Percentiles rank a stretch among this genome's conserved stretches.
Evolutionary conservation across 139 green algal genomes (phyloP).

Genomic region (Klebsormidium nitens): DNA sequence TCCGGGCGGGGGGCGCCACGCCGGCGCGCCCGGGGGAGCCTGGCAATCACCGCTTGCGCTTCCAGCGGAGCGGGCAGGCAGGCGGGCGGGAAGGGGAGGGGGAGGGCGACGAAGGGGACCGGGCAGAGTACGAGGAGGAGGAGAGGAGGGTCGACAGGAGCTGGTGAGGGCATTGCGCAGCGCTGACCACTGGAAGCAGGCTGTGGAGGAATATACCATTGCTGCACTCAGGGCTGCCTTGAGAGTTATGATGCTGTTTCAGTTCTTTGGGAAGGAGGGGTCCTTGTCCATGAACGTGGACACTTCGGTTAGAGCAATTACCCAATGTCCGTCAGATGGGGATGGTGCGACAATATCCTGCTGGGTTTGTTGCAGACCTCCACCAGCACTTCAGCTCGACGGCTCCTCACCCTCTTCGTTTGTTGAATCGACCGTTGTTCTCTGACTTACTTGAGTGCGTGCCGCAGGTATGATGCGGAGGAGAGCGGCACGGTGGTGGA

Average conservation of each 20-base stretch:
- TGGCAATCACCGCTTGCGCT: not conserved
- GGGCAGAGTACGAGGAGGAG: slow-evolving; percentile 48
- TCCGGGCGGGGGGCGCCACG: slow-evolving; percentile 17
- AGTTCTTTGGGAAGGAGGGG: too few relatives aligned
- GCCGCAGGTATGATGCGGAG: slow-evolving; percentile 61
- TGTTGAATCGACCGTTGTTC: not conserved
- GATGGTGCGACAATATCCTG: too few relatives aligned
- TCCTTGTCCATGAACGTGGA: too few relatives aligned
- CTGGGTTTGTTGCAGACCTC: too few relatives aligned
- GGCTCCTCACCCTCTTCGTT: not conserved
- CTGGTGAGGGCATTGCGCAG: too few relatives aligned
- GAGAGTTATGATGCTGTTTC: too few relatives aligned
- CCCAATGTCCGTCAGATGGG: too few relatives aligned
- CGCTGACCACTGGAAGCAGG: too few relatives aligned
- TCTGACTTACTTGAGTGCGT: not conserved
- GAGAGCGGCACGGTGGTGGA: slow-evolving; percentile 61
- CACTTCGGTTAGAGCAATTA: too few relatives aligned
- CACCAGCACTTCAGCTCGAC: not conserved
- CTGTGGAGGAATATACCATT: too few relatives aligned
- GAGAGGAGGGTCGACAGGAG: slow-evolving; percentile 76
- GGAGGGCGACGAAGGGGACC: slow-evolving; percentile 32
- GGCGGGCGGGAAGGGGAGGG: slow-evolving; percentile 3
- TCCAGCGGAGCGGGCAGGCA: not conserved
- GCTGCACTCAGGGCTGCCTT: too few relatives aligned
- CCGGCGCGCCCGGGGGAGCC: not conserved